Evolutionary conservation across 129 eudicot species (phyloP), one percentile per base, ranked within the genome.

Genomic region (Apium graveolens): DNA sequence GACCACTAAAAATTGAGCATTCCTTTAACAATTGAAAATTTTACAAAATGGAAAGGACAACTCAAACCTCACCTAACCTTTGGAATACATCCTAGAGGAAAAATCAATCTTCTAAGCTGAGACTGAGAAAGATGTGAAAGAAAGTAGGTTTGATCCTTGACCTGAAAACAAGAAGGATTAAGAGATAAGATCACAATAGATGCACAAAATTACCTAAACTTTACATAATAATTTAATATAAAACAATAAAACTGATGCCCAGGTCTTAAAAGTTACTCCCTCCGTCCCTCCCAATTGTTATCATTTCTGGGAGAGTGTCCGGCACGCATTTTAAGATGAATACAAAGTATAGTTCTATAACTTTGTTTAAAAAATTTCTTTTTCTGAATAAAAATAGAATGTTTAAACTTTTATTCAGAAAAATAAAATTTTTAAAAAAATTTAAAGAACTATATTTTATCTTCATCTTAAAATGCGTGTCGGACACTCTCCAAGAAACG

Each of bases 121-220:
- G 89, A 66, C 78, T 91, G 97, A 21, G 96, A 88, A 72, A 95
- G 97, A 86, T 95, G 92, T 66, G 98, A 95, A 48, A 95, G 97
- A 76, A 95, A 95, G 84, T 95, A 95, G 48, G 98, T 91, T 84
- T 91, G 97, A 80, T 95, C 97, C 89, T 95, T 95, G 69, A 92
- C 83, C 98, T 95, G 94, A 73, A 84, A 51, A 60, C 7, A 44
- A 57, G 12, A 73, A 31, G 18, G 76, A 8, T 49, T 57, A 8
- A 42, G 34, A 11, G 20, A 21, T 41, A 74, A 51, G 17, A 14
- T 5, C 37, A 43, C 13, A 44, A 45, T 38, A 44, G 26, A 29
- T 44, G 57, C 1, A 73, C 35, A 31, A 26, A 37, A 0, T 17
- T 21, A 70, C 21, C 18, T 10, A 38, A 37, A 24, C 20, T 10